Base-by-base conservation (phyloP, 176 grass and related monocot genomes). In the Juncus effusus region DNA sequence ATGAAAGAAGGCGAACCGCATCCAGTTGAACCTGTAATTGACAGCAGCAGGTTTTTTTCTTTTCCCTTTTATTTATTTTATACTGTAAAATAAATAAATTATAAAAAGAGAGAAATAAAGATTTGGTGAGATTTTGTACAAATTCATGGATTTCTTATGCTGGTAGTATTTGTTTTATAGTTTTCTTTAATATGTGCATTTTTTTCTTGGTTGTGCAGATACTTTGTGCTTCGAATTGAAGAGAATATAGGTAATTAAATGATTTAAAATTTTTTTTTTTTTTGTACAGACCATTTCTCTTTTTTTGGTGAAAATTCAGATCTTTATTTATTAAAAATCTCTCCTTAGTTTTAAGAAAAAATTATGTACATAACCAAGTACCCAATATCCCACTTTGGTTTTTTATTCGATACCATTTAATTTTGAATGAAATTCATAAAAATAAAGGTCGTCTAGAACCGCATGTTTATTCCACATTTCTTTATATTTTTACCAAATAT, bases 1-100 rank as follows among this genome's bases (percentile, higher is more conserved):
- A 80, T 99, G 41, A 84, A 75, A 82, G 88, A 84, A 54, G 88
- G 73, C 1, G 94, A 99, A 63, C 88, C 78, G 74, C 88, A 99
- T 82, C 94, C 94, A 2, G 88, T 99, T 65, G 94, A 99, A 73
- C 51, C 94, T 51, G 88, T 93, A 69, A 89, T 99, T 74, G 94
- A 99, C 74, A 99, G 94, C 62, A 99, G 85, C 80, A 95, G 90
- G 90, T 95, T 11, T 49, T 45, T 9, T 13, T 61, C 35, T 56
- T 51, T 51, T 38, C 11, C 55, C 16, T 50, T 55, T 47, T 1
- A 47, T 80, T 73, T 77, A 90, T 47, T 47, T 5, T 28, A 28
- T 28, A 28, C 19, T 28, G 19, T 28, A 28, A 28, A 28, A 28
- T 28, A 28, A 28, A 28, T 28, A 28, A 28, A 28, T 1, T 28